Evolutionary conservation across 495 filamentous ascomycete species (phyloP).

Genomic region (Podospora conica): DNA sequence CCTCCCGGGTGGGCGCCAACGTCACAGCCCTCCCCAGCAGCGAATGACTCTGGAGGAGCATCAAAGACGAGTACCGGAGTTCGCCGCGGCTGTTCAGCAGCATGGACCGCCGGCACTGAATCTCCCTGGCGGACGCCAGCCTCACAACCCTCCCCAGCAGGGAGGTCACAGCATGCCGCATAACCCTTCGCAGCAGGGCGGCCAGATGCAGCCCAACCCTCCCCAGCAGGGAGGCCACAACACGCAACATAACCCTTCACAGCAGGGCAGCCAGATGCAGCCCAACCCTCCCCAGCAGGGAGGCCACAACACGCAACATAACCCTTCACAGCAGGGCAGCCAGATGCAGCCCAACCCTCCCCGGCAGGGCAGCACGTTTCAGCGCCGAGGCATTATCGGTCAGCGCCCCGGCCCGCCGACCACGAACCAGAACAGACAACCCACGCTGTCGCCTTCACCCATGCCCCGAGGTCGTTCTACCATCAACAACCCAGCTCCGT

Average conservation of each 20-base stretch:
- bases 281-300: no score
- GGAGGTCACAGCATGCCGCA: background rate
- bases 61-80: background rate
- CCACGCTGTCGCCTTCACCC: background rate
- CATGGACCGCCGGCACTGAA: background rate
- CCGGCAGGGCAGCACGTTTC: background rate
- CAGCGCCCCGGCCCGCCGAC: background rate
- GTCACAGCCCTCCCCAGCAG: background rate
- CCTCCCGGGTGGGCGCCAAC: background rate
- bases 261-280: no score
- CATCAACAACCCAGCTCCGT: background rate
- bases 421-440: background rate
- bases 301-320: no score
- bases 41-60: background rate
- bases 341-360: no score
- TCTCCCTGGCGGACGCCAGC: background rate
- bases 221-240: background rate
- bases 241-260: background rate
- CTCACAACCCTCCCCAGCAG: background rate
- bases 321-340: no score
- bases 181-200: background rate
- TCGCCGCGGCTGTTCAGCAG: background rate
- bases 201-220: background rate
- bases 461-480: background rate
- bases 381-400: background rate